Evolutionary conservation across 1,284 basidiomycete species (phyloP).

Genomic region (Calocybe gambosa): DNA sequence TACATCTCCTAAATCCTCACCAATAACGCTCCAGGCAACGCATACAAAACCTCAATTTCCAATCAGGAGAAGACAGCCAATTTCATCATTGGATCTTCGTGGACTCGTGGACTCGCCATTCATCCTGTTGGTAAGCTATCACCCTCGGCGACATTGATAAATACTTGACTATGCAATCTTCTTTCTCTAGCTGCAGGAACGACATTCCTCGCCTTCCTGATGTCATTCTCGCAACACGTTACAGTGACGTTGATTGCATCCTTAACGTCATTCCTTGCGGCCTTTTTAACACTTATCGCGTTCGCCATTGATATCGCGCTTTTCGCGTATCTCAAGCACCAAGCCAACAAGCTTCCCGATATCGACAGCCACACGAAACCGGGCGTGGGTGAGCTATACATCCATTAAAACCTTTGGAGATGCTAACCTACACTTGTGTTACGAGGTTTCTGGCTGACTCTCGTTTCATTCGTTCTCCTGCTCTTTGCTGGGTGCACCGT

Average conservation of each 20-base stretch:
- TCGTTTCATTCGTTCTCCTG: conserved; percentile 59
- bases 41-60: conserved; percentile 42
- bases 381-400: conserved; percentile 45
- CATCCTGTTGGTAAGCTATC: conserved; percentile 60
- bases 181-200: conserved; percentile 50
- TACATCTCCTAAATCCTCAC: conserved; percentile 5
- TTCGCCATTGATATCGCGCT: conserved; percentile 74
- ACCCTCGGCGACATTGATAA: background rate
- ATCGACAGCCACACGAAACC: conserved; percentile 41
- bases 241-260: conserved; percentile 55
- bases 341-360: conserved; percentile 42
- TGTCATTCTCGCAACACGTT: conserved; percentile 59
- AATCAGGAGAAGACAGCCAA: conserved; percentile 27
- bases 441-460: conserved; percentile 69
- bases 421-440: background rate
- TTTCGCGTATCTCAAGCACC: conserved; percentile 51
- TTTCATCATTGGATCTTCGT: conserved; percentile 46
- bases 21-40: conserved; percentile 36
- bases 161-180: background rate
- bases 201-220: conserved; percentile 55
- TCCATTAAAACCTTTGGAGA: conserved; percentile 1
- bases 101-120: conserved; percentile 68
- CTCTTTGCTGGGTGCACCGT: conserved; percentile 60
- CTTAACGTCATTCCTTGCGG: conserved; percentile 60
- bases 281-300: conserved; percentile 57